Percentiles rank a stretch among this genome's conserved stretches.
These are phyloP conservation scores for Panicum virgatum DNA, from an alignment of 202 grass and related monocot genomes.

Conservation along the genomic window DNA sequence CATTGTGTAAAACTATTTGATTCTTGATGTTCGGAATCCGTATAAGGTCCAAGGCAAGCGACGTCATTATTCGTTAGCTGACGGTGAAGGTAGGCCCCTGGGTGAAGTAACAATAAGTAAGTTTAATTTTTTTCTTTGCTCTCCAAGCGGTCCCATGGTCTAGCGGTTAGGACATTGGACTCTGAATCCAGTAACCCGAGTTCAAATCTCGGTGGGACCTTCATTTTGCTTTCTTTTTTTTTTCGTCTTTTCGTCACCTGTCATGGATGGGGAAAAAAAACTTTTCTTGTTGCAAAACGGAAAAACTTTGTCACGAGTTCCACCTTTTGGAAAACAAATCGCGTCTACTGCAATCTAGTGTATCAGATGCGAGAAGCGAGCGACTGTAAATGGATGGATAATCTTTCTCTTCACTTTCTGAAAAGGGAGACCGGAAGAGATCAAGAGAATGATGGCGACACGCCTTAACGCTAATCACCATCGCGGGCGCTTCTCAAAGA, in stretches of 20 bases:
- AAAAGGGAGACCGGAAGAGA: too few species aligned
- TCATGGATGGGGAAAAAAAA: too few species aligned
- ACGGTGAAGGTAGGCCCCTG: too few species aligned
- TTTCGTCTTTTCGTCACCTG: not conserved
- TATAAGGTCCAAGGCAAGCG: too few species aligned
- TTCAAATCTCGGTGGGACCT: slow-evolving; percentile 70
- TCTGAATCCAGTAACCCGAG: slow-evolving; percentile 28
- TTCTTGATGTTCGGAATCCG: too few species aligned
- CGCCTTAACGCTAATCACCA: not conserved
- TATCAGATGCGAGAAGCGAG: not conserved
- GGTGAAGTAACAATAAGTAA: too few species aligned
- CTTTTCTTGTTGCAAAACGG: too few species aligned
- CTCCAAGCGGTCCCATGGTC: slow-evolving; percentile 37
- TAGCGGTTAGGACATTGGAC: slow-evolving; percentile 65
- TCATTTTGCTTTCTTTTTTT: not conserved
- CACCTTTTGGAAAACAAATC: not conserved
- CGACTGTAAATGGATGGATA: too few species aligned
- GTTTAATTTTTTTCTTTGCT: rapidly evolving
- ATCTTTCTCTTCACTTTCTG: not conserved
- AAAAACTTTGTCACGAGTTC: not conserved
- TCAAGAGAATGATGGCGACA: not conserved
- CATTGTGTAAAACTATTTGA: too few species aligned
- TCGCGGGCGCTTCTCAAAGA: too few species aligned
- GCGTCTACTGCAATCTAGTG: too few species aligned
- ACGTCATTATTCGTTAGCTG: too few species aligned